phyloP scores from a whole-genome alignment of 2,329 filamentous ascomycete genomes.

The Pseudogymnoascus sp. region DNA sequence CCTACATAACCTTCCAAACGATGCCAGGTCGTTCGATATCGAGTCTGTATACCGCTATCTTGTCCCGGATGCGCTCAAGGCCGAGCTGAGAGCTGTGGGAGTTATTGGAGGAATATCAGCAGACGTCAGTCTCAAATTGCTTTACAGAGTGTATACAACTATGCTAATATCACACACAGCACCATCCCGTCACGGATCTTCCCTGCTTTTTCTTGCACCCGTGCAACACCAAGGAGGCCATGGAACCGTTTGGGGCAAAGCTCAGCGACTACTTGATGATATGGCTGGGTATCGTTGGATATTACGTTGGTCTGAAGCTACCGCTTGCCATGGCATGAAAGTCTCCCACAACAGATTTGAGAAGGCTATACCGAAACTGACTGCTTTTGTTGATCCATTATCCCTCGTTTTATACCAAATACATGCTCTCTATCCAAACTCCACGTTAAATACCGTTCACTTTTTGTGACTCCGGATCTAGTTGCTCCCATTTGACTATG shows the following conservation, averaged over 20 bases:
- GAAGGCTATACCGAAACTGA: slow-evolving; percentile 4
- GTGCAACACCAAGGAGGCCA: slow-evolving; percentile 77
- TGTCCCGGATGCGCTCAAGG: slow-evolving; percentile 59
- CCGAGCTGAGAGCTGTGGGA: slow-evolving; percentile 52
- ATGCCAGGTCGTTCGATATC: slow-evolving; percentile 52
- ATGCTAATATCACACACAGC: slow-evolving; percentile 20
- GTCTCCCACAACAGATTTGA: neutral
- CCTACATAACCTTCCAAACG: slow-evolving; percentile 49
- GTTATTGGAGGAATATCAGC: slow-evolving; percentile 68
- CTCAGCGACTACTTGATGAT: slow-evolving; percentile 69
- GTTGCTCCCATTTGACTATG: neutral
- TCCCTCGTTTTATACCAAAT: slow-evolving; percentile 9
- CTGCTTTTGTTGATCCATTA: slow-evolving; percentile 5
- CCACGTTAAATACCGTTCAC: neutral
- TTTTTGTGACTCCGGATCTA: neutral
- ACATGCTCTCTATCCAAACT: slow-evolving; percentile 2
- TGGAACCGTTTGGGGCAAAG: slow-evolving; percentile 53
- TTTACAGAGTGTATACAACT: neutral
- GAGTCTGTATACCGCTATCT: slow-evolving; percentile 65
- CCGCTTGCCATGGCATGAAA: slow-evolving; percentile 58
- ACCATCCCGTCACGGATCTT: slow-evolving; percentile 68
- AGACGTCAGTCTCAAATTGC: slow-evolving; percentile 53
- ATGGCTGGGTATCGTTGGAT: slow-evolving; percentile 85
- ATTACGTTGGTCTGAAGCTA: slow-evolving; percentile 70
- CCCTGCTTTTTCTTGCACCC: slow-evolving; percentile 90